phyloP scores from a whole-genome alignment of 768 basidiomycete species.

The Pholiota microspora region DNA sequence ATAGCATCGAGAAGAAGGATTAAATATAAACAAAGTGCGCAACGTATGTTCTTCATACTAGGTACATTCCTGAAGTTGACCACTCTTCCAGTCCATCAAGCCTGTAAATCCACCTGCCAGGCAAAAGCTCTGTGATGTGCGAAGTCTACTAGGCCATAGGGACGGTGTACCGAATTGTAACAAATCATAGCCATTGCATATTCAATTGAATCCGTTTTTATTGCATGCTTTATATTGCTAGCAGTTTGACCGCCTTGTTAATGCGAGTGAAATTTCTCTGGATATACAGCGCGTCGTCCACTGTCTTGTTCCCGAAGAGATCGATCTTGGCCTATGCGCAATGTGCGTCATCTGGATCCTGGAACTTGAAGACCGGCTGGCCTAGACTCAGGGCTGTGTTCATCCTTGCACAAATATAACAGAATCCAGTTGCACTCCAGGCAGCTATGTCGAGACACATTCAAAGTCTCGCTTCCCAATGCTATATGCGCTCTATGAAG shows the following conservation, averaged over 20 bases:
- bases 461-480: too few species aligned
- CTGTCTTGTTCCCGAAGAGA: background rate
- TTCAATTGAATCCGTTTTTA: background rate
- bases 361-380: background rate
- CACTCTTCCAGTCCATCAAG: background rate
- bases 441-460: too few species aligned
- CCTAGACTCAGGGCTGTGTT: too few species aligned
- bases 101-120: background rate
- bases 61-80: background rate
- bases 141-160: background rate
- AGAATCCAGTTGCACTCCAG: too few species aligned
- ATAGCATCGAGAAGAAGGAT: conserved; percentile 8
- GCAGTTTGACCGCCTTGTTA: background rate
- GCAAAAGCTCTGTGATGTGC: background rate
- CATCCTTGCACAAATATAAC: too few species aligned
- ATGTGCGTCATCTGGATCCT: background rate
- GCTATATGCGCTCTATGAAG: too few species aligned
- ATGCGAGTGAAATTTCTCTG: background rate
- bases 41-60: background rate
- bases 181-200: background rate
- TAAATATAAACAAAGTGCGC: background rate
- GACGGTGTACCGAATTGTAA: background rate
- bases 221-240: background rate
- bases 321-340: background rate
- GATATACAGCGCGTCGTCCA: background rate